Percentiles rank a stretch among this genome's conserved stretches.
Conservation (phyloP, 1,284 basidiomycete genomes). For the Pholiota adiposa region DNA sequence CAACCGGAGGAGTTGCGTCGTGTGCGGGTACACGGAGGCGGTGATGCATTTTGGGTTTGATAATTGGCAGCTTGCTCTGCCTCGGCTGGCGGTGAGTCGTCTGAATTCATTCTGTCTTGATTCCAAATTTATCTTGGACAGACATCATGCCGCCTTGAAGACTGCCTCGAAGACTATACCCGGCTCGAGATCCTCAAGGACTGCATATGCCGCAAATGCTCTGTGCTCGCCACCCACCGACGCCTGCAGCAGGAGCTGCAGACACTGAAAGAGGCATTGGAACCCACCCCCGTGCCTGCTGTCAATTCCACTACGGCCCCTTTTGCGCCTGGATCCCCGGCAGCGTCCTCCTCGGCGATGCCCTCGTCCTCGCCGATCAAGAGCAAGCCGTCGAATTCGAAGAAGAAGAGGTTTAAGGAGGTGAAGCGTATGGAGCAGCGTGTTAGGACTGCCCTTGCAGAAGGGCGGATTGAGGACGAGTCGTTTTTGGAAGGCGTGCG, state of each 20-base stretch:
- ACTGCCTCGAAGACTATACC: constrained; percentile 83
- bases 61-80: constrained; percentile 79
- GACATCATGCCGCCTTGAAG: constrained; percentile 68
- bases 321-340: constrained; percentile 2
- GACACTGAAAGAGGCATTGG: constrained; percentile 50
- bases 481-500: constrained; percentile 63
- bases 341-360: constrained; percentile 18
- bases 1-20: constrained; percentile 78
- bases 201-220: constrained; percentile 84
- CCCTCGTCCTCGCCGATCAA: constrained; percentile 23
- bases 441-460: constrained; percentile 68
- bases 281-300: constrained; percentile 23
- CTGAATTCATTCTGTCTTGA: background rate
- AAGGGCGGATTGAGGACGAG: constrained; percentile 81
- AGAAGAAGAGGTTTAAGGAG: constrained; percentile 76
- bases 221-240: constrained; percentile 69
- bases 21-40: constrained; percentile 87
- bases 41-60: constrained; percentile 88
- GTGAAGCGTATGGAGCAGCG: constrained; percentile 62
- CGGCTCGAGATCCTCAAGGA: constrained; percentile 80
- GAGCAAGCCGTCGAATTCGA: constrained; percentile 54
- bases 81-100: constrained; percentile 55
- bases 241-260: constrained; percentile 64
- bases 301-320: background rate
- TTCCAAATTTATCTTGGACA: constrained; percentile 29